phyloP scores from a whole-genome alignment of 306 rosid genomes.

The Corylus americana region DNA sequence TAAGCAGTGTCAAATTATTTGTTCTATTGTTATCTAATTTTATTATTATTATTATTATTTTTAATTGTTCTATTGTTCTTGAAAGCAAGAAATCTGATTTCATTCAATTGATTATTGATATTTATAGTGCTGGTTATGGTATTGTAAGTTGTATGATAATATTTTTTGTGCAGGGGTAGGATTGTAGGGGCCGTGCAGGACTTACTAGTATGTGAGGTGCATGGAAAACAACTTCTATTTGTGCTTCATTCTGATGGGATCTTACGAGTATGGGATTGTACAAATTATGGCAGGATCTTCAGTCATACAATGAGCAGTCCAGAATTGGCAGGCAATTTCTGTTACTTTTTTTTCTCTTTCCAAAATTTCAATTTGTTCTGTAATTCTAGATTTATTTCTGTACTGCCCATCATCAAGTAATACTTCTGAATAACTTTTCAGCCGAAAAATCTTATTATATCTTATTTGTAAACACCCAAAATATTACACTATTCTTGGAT shows the following conservation, averaged over 20 bases:
- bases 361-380: not conserved
- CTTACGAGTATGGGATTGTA: conserved; percentile 83
- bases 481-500: not conserved
- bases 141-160: conserved; percentile 1
- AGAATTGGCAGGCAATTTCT: conserved; percentile 57
- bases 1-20: not conserved
- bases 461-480: not conserved
- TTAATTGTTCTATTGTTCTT: not conserved
- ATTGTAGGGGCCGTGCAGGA: conserved; percentile 68
- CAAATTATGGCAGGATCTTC: conserved; percentile 53
- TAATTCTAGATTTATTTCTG: conserved; percentile 14
- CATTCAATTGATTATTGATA: not conserved
- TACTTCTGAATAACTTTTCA: not conserved
- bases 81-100: not conserved
- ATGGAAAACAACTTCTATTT: conserved; percentile 64
- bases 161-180: conserved; percentile 70
- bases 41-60: no score
- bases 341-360: not conserved
- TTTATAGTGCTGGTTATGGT: not conserved
- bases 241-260: conserved; percentile 85
- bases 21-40: not conserved
- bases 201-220: conserved; percentile 61
- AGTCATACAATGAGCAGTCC: conserved; percentile 53
- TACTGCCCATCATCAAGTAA: not conserved
- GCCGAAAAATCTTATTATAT: not conserved